Evolutionary conservation across 2,329 filamentous ascomycete genomes (phyloP).

Genomic region (Colletotrichum plurivorum): DNA sequence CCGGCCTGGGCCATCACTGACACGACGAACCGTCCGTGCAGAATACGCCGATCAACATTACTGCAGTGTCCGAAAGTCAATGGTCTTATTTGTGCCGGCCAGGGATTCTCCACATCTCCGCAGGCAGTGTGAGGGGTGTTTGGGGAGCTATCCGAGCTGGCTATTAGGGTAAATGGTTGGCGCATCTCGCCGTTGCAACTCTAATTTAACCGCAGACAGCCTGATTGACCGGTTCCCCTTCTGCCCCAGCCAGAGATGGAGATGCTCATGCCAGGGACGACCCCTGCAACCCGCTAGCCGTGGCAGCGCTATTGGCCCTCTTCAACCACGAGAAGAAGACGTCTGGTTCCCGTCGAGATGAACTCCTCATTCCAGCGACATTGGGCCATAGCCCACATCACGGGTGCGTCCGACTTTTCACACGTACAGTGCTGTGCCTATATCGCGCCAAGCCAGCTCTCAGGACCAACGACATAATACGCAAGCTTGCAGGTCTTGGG

Average conservation of each 20-base stretch:
- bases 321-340: conserved; percentile 6
- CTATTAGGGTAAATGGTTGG: conserved; percentile 40
- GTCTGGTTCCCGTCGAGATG: conserved; percentile 27
- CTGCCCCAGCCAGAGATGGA: conserved; percentile 31
- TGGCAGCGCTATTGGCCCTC: conserved; percentile 20
- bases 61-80: neutral
- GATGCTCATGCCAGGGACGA: conserved; percentile 16
- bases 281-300: conserved; percentile 25
- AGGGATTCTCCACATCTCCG: conserved; percentile 37
- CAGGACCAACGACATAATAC: conserved; percentile 15
- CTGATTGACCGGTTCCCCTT: conserved; percentile 33
- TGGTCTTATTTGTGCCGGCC: neutral
- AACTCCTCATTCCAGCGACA: conserved; percentile 17
- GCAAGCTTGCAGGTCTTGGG: conserved; percentile 22
- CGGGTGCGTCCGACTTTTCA: conserved; percentile 1
- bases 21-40: neutral
- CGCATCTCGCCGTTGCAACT: conserved; percentile 16
- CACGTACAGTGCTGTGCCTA: neutral
- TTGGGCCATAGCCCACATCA: conserved; percentile 22
- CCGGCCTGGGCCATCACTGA: neutral
- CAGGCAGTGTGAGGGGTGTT: conserved; percentile 25
- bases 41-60: neutral
- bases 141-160: conserved; percentile 32
- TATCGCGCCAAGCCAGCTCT: neutral
- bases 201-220: conserved; percentile 40